Percentiles rank a stretch among this genome's conserved stretches.
phyloP scores from a whole-genome alignment of 169 alveolate genomes.

The Theileria annulata region DNA sequence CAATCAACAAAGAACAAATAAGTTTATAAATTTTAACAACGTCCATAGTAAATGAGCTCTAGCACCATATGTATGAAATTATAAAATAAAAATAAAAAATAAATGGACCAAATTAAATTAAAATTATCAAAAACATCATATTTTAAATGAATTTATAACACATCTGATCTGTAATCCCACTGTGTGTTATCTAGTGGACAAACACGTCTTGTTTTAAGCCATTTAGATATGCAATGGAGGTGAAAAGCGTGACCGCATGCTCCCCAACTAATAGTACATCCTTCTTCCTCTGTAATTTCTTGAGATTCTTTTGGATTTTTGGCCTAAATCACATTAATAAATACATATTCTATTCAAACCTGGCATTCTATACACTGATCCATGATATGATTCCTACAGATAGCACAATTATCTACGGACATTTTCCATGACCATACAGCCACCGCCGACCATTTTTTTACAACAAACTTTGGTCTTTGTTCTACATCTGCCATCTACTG shows the following conservation, averaged over 20 bases:
- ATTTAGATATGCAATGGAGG: slow-evolving; percentile 97
- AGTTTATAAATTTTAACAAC: background rate
- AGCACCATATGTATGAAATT: background rate
- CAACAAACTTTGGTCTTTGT: slow-evolving; percentile 63
- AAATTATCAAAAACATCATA: background rate
- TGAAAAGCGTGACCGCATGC: slow-evolving; percentile 99
- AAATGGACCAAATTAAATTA: background rate
- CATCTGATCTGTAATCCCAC: slow-evolving; percentile 84
- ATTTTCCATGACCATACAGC: slow-evolving; percentile 99
- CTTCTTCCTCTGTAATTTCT: slow-evolving; percentile 79
- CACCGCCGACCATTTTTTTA: slow-evolving; percentile 96
- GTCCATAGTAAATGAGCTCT: background rate
- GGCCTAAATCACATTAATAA: slow-evolving; percentile 9
- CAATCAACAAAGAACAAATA: no score
- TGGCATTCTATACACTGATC: slow-evolving; percentile 97
- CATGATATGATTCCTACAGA: slow-evolving; percentile 97
- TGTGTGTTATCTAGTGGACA: slow-evolving; percentile 96
- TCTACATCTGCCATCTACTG: background rate
- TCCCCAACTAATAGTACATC: slow-evolving; percentile 99
- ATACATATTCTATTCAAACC: slow-evolving; percentile 83
- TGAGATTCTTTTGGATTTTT: slow-evolving; percentile 46
- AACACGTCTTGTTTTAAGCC: slow-evolving; percentile 96
- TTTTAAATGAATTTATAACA: background rate
- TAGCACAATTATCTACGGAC: slow-evolving; percentile 98
- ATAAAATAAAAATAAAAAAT: background rate